phyloP scores from a whole-genome alignment of 805 yeast genomes.

The Metschnikowia santaceciliae region DNA sequence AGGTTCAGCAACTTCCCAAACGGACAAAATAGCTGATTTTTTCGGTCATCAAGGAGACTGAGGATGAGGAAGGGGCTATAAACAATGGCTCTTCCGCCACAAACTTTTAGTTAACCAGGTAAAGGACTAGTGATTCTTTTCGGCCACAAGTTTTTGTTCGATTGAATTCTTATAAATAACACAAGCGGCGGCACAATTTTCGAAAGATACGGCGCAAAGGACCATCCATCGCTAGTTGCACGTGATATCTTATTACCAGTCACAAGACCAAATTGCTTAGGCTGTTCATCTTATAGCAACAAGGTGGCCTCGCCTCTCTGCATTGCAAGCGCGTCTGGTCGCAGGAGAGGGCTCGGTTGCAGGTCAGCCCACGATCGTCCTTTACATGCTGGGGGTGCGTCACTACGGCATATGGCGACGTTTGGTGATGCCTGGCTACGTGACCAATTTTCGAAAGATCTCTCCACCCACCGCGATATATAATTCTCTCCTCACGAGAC shows the following conservation, averaged over 20 bases:
- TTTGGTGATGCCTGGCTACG: conserved; percentile 3
- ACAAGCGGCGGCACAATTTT: not conserved
- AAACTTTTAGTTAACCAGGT: not conserved
- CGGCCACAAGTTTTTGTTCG: not conserved
- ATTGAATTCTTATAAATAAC: not conserved
- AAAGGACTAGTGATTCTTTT: not conserved
- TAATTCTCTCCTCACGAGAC: not conserved
- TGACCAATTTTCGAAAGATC: conserved; percentile 3
- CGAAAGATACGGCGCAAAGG: not conserved
- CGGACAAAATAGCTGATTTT: not conserved
- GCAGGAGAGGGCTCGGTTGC: conserved; percentile 4
- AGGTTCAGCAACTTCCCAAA: not conserved
- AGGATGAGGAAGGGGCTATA: not conserved
- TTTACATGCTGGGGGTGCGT: conserved; percentile 2
- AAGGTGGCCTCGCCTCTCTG: not conserved
- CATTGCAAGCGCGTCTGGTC: not conserved
- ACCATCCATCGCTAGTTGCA: not conserved
- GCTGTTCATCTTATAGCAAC: not conserved
- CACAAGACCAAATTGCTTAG: not conserved
- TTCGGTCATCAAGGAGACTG: not conserved
- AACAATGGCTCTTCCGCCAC: not conserved
- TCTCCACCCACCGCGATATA: conserved; percentile 3
- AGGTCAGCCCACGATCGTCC: conserved; percentile 6
- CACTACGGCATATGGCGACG: conserved; percentile 5
- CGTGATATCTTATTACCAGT: not conserved